Evolutionary conservation across 1,139 yeast genomes (phyloP).

Genomic region (Zygosaccharomyces sapae): DNA sequence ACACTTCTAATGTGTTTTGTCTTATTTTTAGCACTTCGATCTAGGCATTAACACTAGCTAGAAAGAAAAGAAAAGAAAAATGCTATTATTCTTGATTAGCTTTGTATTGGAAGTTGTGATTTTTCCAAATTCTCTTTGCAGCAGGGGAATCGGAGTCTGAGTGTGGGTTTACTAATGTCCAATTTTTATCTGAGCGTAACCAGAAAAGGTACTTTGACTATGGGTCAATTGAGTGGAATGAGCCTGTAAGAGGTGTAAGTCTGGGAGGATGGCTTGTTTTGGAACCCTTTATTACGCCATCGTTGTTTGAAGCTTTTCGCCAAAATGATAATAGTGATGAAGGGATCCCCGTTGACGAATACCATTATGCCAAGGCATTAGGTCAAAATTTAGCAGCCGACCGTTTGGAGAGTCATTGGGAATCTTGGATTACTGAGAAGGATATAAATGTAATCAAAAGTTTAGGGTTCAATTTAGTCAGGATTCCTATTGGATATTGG

Average conservation of each 20-base stretch:
- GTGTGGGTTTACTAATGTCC: slow-evolving; percentile 9
- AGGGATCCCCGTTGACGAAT: slow-evolving; percentile 79
- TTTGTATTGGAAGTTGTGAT: background rate
- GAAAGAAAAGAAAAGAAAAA: background rate
- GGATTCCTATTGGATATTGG: slow-evolving; percentile 97
- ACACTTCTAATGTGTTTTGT: background rate
- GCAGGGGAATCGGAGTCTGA: background rate
- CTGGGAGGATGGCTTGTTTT: slow-evolving; percentile 91
- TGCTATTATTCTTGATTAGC: background rate
- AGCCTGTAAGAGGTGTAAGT: slow-evolving; percentile 65
- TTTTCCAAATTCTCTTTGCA: background rate
- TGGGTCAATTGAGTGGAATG: slow-evolving; percentile 17
- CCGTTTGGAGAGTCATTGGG: slow-evolving; percentile 69
- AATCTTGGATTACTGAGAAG: slow-evolving; percentile 65
- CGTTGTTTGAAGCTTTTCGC: slow-evolving; percentile 55
- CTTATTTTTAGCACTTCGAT: too few relatives aligned
- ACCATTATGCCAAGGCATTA: slow-evolving; percentile 56
- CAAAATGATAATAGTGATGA: slow-evolving; percentile 29
- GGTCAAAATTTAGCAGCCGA: slow-evolving; percentile 57
- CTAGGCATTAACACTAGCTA: background rate
- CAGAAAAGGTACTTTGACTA: slow-evolving; percentile 29
- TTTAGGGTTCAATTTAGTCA: slow-evolving; percentile 76
- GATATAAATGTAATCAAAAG: slow-evolving; percentile 61
- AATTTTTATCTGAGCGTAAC: slow-evolving; percentile 21
- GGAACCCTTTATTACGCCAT: slow-evolving; percentile 84